Percentiles rank a stretch among this genome's conserved stretches.
Conservation (phyloP, 2,329 filamentous ascomycete genomes). For the Pestalotiopsis sp. region DNA sequence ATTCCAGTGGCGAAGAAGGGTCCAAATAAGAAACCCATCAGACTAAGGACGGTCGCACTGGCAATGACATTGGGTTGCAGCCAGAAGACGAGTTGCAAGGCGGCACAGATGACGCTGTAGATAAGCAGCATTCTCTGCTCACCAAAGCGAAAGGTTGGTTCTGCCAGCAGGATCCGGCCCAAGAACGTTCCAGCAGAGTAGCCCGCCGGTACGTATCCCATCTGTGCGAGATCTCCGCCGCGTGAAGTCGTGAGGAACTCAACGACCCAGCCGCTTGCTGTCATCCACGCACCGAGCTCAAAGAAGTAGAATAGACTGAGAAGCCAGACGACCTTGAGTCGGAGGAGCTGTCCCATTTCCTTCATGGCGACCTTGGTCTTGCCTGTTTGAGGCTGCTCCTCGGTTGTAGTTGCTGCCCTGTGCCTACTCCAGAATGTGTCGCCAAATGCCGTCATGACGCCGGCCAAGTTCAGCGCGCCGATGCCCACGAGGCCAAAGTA, state of each 20-base stretch:
- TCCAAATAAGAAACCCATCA: conserved; percentile 57
- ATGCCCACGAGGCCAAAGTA: conserved; percentile 58
- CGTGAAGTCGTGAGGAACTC: conserved; percentile 66
- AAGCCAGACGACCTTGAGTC: conserved; percentile 54
- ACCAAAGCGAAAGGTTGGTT: conserved; percentile 61
- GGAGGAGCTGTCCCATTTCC: conserved; percentile 48
- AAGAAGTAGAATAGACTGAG: conserved; percentile 68
- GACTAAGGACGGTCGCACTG: conserved; percentile 49
- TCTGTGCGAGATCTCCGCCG: conserved; percentile 54
- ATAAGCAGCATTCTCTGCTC: conserved; percentile 59
- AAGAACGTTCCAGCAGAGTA: conserved; percentile 61
- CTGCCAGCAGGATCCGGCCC: conserved; percentile 58
- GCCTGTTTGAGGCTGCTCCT: not conserved
- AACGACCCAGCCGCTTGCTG: conserved; percentile 64
- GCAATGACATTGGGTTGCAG: conserved; percentile 64
- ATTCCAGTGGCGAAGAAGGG: conserved; percentile 58
- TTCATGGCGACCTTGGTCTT: conserved; percentile 36
- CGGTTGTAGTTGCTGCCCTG: not conserved
- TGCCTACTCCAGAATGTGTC: conserved; percentile 42
- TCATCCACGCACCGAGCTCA: conserved; percentile 58
- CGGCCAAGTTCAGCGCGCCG: conserved; percentile 49
- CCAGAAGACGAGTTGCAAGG: conserved; percentile 63
- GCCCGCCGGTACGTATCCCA: conserved; percentile 65
- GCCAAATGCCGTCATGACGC: conserved; percentile 51
- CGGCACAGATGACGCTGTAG: conserved; percentile 55